Evolutionary conservation across 345 rosid genomes (phyloP), one percentile per base, ranked within the genome.

Genomic region (Rubroshorea leprosula): DNA sequence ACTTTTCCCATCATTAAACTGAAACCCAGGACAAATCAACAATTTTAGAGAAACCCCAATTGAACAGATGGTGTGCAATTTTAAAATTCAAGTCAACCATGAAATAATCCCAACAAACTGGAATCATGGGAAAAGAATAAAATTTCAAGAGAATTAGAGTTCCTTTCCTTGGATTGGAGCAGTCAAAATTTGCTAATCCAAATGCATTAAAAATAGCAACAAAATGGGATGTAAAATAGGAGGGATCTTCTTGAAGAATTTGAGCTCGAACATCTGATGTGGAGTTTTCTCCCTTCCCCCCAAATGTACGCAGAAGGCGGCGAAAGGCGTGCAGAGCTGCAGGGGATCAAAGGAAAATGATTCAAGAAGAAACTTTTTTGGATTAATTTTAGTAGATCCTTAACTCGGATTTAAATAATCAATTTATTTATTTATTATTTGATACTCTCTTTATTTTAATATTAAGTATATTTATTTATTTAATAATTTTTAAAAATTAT

Each of bases 271-370:
- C 20, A 63, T n/a, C n/a, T n/a, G n/a, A n/a, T n/a, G n/a, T n/a
- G n/a, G n/a, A n/a, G n/a, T n/a, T n/a, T n/a, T n/a, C n/a, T n/a
- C n/a, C n/a, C n/a, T n/a, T n/a, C n/a, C n/a, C n/a, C n/a, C 58
- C 66, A 63, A 67, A 66, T 41, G 69, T 56, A 63, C 66, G 57
- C 48, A 51, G 60, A 58, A 62, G 71, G 22, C 61, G 44, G 68
- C 65, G 51, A 27, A 50, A 43, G 63, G 29, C 25, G 44, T 54
- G 76, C 62, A 55, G 56, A 59, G 22, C 14, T 54, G 55, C 68
- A 17, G n/a, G 66, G 68, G 63, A 55, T 61, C 49, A 56, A 61
- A 49, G n/a, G n/a, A n/a, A n/a, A n/a, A n/a, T n/a, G n/a, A n/a
- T n/a, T n/a, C n/a, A n/a, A n/a, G n/a, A n/a, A n/a, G n/a, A n/a